A percentile compares a stretch with the other conserved stretches of the same genome.
Evolutionary conservation across 345 rosid species (phyloP).

Genomic region (Abelmoschus esculentus): DNA sequence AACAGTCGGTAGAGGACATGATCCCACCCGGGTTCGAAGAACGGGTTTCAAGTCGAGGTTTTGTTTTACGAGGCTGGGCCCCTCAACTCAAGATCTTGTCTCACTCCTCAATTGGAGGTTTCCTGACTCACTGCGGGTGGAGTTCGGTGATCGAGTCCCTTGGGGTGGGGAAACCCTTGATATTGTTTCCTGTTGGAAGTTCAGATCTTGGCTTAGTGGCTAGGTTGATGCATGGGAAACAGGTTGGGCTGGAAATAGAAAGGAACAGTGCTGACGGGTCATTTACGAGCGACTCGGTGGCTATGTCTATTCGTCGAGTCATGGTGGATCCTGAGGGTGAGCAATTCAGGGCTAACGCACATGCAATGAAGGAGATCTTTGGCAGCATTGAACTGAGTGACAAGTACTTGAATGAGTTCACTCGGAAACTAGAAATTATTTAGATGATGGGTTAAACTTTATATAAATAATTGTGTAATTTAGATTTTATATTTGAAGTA

Average conservation of each 20-base stretch:
- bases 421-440: neutral
- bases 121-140: constrained; percentile 21
- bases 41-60: neutral
- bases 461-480: too few relatives aligned
- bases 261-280: constrained; percentile 29
- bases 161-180: constrained; percentile 41
- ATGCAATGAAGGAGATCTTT: constrained; percentile 20
- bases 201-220: constrained; percentile 28
- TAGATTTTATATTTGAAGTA: too few relatives aligned
- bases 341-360: constrained; percentile 12
- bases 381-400: constrained; percentile 10
- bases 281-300: constrained; percentile 29
- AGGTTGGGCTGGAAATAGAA: constrained; percentile 33
- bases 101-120: constrained; percentile 32
- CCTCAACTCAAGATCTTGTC: constrained; percentile 35
- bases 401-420: constrained; percentile 14
- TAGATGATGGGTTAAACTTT: neutral
- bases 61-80: constrained; percentile 30
- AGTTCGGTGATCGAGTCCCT: constrained; percentile 34
- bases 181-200: constrained; percentile 40
- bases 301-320: constrained; percentile 26
- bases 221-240: constrained; percentile 33
- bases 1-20: neutral
- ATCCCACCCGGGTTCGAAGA: constrained; percentile 6
- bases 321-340: constrained; percentile 25